phyloP scores from a whole-genome alignment of 805 yeast genomes.

The Starmerella geochares region DNA sequence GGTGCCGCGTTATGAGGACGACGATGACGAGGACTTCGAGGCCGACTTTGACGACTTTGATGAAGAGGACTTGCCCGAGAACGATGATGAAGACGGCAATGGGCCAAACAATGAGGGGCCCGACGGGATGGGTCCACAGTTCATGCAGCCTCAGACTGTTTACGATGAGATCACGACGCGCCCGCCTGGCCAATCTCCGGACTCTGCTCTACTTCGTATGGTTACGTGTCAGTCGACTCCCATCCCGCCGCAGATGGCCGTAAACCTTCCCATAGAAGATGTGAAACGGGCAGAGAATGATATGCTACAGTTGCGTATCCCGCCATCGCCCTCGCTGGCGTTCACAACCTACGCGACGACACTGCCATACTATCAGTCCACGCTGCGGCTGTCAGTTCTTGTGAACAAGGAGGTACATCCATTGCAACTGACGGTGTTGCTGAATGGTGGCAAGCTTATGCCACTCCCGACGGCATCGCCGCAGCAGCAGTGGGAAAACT shows the following conservation, averaged over 20 bases:
- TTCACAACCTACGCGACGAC: slow-evolving; percentile 27
- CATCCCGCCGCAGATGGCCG: slow-evolving; percentile 19
- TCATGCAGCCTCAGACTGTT: slow-evolving; percentile 22
- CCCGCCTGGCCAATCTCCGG: slow-evolving; percentile 19
- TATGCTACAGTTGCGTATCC: slow-evolving; percentile 24
- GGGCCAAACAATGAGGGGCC: background rate
- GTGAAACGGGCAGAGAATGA: slow-evolving; percentile 25
- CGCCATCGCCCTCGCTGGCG: slow-evolving; percentile 23
- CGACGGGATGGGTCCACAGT: slow-evolving; percentile 11
- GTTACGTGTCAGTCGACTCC: slow-evolving; percentile 24
- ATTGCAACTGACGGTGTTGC: slow-evolving; percentile 28
- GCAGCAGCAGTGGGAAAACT: slow-evolving; percentile 20
- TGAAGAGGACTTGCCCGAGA: slow-evolving; percentile 23
- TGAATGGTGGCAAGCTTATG: slow-evolving; percentile 28
- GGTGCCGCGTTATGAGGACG: slow-evolving; percentile 23
- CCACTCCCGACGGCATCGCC: slow-evolving; percentile 21
- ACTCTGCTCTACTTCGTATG: slow-evolving; percentile 24
- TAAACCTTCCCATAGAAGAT: slow-evolving; percentile 20
- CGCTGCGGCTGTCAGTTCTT: slow-evolving; percentile 38
- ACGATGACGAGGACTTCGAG: slow-evolving; percentile 27
- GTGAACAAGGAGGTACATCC: slow-evolving; percentile 37
- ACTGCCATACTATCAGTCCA: slow-evolving; percentile 41
- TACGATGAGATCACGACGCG: slow-evolving; percentile 25
- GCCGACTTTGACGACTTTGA: slow-evolving; percentile 27
- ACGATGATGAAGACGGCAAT: slow-evolving; percentile 5